phyloP scores from a whole-genome alignment of 1,284 basidiomycete genomes.

The Rhodotorula mucilaginosa region DNA sequence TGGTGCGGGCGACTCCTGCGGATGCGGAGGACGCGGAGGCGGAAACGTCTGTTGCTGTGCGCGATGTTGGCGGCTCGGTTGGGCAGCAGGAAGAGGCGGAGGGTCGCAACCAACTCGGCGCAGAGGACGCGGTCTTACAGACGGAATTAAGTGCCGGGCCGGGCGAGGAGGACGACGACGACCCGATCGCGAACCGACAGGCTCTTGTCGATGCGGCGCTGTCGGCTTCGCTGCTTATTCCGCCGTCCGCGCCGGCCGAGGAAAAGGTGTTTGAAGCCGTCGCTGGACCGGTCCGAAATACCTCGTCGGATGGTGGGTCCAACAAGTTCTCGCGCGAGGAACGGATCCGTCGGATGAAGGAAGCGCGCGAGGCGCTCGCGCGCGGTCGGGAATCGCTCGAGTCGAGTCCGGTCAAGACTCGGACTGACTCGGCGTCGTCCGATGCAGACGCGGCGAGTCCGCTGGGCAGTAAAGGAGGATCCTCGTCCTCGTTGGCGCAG shows the following conservation, averaged over 20 bases:
- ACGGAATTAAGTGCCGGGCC: background rate
- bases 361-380: slow-evolving; percentile 24
- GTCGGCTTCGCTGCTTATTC: slow-evolving; percentile 10
- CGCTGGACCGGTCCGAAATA: background rate
- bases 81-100: background rate
- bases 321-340: slow-evolving; percentile 28
- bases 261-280: slow-evolving; percentile 30
- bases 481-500: background rate
- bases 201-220: slow-evolving; percentile 22
- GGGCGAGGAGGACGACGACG: background rate
- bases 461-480: background rate
- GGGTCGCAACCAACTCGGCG: background rate
- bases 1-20: background rate
- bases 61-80: background rate
- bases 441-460: background rate
- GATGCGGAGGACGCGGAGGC: background rate
- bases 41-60: background rate
- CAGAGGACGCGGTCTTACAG: slow-evolving; percentile 4
- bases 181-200: slow-evolving; percentile 4
- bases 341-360: slow-evolving; percentile 23
- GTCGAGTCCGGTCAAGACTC: background rate
- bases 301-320: background rate
- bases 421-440: background rate
- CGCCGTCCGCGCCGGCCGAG: background rate
- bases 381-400: slow-evolving; percentile 7